Conservation (phyloP, 371 early-diverging fungal species). For the Circinella minor region DNA sequence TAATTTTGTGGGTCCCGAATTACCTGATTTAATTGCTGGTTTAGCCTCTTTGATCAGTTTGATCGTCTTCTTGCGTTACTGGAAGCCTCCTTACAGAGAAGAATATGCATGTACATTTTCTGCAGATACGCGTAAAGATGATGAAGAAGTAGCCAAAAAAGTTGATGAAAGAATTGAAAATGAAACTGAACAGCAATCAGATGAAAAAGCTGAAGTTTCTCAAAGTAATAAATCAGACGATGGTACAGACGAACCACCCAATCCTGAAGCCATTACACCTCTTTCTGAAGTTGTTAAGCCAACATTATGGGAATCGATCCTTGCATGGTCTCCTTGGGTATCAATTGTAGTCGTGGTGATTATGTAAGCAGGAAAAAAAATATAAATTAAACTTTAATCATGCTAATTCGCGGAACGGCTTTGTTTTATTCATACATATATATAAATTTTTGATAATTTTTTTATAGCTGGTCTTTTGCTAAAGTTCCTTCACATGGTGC, state of each 20-base stretch:
- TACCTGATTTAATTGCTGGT: constrained; percentile 56
- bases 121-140: not conserved
- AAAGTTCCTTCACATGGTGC: constrained; percentile 35
- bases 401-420: not conserved
- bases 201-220: constrained; percentile 9
- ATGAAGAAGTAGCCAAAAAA: constrained; percentile 6
- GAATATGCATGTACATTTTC: constrained; percentile 28
- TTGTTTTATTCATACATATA: not conserved
- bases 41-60: constrained; percentile 40
- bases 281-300: constrained; percentile 29
- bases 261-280: constrained; percentile 4
- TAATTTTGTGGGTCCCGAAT: constrained; percentile 53
- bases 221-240: not conserved
- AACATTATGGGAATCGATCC: constrained; percentile 29
- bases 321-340: constrained; percentile 57
- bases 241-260: not conserved
- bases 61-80: constrained; percentile 48
- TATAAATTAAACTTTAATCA: not conserved
- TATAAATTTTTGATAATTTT: not conserved
- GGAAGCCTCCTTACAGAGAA: constrained; percentile 49
- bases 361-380: constrained; percentile 19
- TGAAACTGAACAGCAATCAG: not conserved
- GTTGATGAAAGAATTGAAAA: not conserved
- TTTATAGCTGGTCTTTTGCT: constrained; percentile 42
- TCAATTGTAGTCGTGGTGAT: constrained; percentile 50